These are phyloP conservation scores for Epichloe sibirici DNA, from an alignment of 2,329 filamentous ascomycete genomes.

Conservation along the genomic window DNA sequence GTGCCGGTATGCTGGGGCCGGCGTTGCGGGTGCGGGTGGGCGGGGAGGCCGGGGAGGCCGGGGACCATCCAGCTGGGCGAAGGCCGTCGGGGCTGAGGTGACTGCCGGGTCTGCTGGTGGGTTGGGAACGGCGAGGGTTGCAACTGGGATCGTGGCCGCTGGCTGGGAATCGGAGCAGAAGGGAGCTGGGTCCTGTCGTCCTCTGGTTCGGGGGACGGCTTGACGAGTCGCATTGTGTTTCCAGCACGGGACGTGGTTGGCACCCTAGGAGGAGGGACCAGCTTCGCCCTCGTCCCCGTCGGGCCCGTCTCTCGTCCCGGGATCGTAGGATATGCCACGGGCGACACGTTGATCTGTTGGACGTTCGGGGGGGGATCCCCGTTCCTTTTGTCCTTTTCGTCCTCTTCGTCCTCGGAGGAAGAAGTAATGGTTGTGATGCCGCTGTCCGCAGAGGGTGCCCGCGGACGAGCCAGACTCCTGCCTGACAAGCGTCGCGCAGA, in stretches of 20 bases:
- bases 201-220: constrained; percentile 21
- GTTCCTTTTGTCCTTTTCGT: constrained; percentile 10
- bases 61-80: not conserved
- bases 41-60: constrained; percentile 4
- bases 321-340: constrained; percentile 21
- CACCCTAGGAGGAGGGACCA: constrained; percentile 21
- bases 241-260: constrained; percentile 10
- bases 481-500: constrained; percentile 11
- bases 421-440: constrained; percentile 21
- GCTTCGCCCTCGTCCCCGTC: constrained; percentile 9
- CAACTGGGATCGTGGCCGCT: not conserved
- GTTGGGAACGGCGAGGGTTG: not conserved
- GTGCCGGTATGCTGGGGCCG: constrained; percentile 3
- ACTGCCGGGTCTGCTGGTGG: not conserved
- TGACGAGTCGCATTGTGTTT: constrained; percentile 24
- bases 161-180: not conserved
- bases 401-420: constrained; percentile 16
- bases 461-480: constrained; percentile 13
- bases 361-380: constrained; percentile 10
- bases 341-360: constrained; percentile 23
- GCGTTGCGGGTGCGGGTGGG: constrained; percentile 6
- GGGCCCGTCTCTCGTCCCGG: constrained; percentile 10
- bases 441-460: constrained; percentile 18
- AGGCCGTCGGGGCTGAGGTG: not conserved
- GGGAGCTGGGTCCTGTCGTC: constrained; percentile 11